Conservation (phyloP, 2,329 filamentous ascomycete species). For the Hypocrella siamensis region DNA sequence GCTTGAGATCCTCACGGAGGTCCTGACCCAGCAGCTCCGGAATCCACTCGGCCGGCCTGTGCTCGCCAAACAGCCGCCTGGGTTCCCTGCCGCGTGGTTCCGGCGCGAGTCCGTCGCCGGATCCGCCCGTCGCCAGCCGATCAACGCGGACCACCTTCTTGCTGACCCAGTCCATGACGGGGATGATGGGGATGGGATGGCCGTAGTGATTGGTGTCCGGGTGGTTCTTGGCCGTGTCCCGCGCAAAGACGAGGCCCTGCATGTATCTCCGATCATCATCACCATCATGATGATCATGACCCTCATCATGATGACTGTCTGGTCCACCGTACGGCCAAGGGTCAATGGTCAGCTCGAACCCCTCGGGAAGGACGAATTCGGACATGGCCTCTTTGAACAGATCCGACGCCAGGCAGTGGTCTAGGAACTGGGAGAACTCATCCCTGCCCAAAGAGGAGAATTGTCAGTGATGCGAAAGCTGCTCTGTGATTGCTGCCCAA, state of each 20-base stretch:
- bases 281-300: constrained; percentile 22
- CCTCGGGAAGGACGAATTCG: constrained; percentile 28
- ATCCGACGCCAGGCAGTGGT: constrained; percentile 23
- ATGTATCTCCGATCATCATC: constrained; percentile 27
- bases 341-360: constrained; percentile 29
- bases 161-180: constrained; percentile 41
- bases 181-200: constrained; percentile 43
- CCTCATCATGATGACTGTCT: constrained; percentile 22
- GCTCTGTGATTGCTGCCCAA: background rate
- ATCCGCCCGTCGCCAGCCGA: constrained; percentile 32
- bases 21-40: constrained; percentile 33
- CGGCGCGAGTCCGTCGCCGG: constrained; percentile 26
- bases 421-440: constrained; percentile 25
- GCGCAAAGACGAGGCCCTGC: constrained; percentile 34
- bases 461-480: background rate
- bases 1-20: constrained; percentile 41
- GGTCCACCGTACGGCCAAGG: constrained; percentile 51
- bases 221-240: constrained; percentile 24
- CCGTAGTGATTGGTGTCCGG: constrained; percentile 46
- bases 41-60: constrained; percentile 26
- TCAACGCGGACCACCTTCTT: constrained; percentile 40
- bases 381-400: constrained; percentile 30
- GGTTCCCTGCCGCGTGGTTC: constrained; percentile 18
- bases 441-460: constrained; percentile 8
- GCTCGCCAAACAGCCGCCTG: constrained; percentile 28